These are phyloP conservation scores for Platanthera zijinensis DNA, from an alignment of 106 monocot genomes.

Conservation along the genomic window DNA sequence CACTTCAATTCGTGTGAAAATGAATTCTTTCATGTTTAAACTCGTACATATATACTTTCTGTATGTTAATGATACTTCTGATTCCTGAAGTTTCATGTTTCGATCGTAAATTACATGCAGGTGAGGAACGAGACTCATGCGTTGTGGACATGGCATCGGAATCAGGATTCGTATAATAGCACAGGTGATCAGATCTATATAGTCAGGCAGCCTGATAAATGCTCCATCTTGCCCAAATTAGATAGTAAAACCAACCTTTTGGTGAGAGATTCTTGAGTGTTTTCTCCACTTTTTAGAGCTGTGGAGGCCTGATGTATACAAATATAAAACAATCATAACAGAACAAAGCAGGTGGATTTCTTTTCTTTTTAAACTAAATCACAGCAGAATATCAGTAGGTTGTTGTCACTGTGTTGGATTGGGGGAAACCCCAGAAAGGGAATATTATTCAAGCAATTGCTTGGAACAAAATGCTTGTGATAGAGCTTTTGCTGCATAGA, in stretches of 20 bases:
- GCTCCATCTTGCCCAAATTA: conserved; percentile 23
- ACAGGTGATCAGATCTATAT: conserved; percentile 74
- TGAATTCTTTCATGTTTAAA: no score
- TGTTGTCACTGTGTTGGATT: not conserved
- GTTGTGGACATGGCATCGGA: conserved; percentile 90
- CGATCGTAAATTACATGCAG: conserved; percentile 14
- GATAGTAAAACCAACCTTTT: not conserved
- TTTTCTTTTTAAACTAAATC: no score
- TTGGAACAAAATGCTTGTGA: not conserved
- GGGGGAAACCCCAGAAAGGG: not conserved
- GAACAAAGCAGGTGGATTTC: not conserved
- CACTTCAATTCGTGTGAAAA: no score
- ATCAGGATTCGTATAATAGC: conserved; percentile 58
- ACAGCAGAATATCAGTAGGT: not conserved
- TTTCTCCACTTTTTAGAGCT: not conserved
- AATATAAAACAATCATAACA: not conserved
- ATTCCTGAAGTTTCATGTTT: not conserved
- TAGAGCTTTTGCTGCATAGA: not conserved
- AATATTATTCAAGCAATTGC: not conserved
- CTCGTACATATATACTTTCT: no score
- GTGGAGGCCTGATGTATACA: not conserved
- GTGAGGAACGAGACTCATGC: conserved; percentile 85
- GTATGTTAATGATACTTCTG: not conserved
- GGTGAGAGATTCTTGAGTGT: not conserved
- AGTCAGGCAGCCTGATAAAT: conserved; percentile 65